These are phyloP conservation scores for Fusarium tricinctum DNA, from an alignment of 2,329 filamentous ascomycete species.

Conservation along the genomic window DNA sequence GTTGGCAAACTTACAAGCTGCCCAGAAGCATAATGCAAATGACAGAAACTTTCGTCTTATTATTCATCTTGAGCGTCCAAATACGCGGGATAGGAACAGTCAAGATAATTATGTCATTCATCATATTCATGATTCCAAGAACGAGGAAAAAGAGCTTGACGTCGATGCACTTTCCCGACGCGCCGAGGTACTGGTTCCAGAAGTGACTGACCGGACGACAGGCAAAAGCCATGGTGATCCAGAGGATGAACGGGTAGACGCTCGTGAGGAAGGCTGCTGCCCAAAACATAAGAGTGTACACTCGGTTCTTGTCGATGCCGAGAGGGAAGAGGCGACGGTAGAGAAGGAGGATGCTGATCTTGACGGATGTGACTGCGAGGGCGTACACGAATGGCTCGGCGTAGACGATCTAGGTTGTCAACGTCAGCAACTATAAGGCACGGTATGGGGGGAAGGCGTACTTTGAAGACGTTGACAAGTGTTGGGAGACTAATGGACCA, in stretches of 20 bases:
- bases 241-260: constrained; percentile 17
- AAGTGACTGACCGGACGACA: constrained; percentile 20
- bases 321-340: constrained; percentile 30
- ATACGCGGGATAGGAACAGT: constrained; percentile 22
- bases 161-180: constrained; percentile 6
- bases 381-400: constrained; percentile 26
- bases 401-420: neutral
- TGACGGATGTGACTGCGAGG: constrained; percentile 26
- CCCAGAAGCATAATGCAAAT: constrained; percentile 29
- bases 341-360: constrained; percentile 21
- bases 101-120: constrained; percentile 23
- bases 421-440: neutral
- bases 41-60: constrained; percentile 20
- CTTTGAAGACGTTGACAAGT: constrained; percentile 18
- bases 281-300: constrained; percentile 22
- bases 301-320: constrained; percentile 14
- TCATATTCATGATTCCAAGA: constrained; percentile 27
- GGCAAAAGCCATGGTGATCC: constrained; percentile 24
- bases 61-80: constrained; percentile 26
- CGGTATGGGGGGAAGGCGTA: rapidly evolving
- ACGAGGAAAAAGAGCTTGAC: constrained; percentile 22
- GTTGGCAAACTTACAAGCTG: neutral
- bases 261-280: neutral
- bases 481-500: constrained; percentile 22
- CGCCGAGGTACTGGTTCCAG: constrained; percentile 22